Percentiles rank a stretch among this genome's conserved stretches.
Evolutionary conservation across 1,284 basidiomycete genomes (phyloP).

Genomic region (Puccinia novopanici): DNA sequence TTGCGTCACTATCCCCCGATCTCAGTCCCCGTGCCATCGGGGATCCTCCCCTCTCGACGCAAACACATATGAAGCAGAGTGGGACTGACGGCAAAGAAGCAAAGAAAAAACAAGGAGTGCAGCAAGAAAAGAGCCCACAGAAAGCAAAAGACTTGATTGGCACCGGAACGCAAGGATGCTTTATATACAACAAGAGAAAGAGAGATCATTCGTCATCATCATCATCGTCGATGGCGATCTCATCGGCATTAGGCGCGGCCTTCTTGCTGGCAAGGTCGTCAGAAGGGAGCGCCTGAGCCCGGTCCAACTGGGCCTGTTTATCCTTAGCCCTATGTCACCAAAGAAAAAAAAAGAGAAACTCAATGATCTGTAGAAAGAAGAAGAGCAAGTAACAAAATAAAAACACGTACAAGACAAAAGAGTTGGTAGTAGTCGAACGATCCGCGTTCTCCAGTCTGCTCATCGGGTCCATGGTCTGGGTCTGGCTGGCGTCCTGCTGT

Average conservation of each 20-base stretch:
- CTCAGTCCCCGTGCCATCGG: no score
- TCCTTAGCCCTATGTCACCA: slow-evolving; percentile 22
- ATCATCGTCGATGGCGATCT: slow-evolving; percentile 53
- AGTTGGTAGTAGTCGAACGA: neutral
- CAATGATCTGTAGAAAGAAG: slow-evolving; percentile 4
- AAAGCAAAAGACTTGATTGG: no score
- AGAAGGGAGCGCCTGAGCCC: neutral
- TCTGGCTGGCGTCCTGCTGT: slow-evolving; percentile 57
- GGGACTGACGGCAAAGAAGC: no score
- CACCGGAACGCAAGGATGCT: no score
- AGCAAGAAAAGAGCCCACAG: no score
- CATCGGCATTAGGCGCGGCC: slow-evolving; percentile 51
- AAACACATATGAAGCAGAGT: no score
- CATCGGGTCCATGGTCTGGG: slow-evolving; percentile 56
- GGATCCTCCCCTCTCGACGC: no score
- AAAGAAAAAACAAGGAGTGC: no score
- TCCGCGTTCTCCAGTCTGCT: slow-evolving; percentile 63
- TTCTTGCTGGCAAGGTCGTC: neutral
- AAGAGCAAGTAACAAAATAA: neutral
- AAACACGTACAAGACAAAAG: slow-evolving; percentile 53
- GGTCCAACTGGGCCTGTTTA: slow-evolving; percentile 33
- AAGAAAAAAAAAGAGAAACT: slow-evolving; percentile 11
- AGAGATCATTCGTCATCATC: slow-evolving; percentile 40
- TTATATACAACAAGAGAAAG: neutral
- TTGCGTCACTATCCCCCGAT: no score